A percentile compares a stretch with the other conserved stretches of the same genome.
phyloP scores from a whole-genome alignment of 2,329 filamentous ascomycete genomes.

The Fusarium sp. region DNA sequence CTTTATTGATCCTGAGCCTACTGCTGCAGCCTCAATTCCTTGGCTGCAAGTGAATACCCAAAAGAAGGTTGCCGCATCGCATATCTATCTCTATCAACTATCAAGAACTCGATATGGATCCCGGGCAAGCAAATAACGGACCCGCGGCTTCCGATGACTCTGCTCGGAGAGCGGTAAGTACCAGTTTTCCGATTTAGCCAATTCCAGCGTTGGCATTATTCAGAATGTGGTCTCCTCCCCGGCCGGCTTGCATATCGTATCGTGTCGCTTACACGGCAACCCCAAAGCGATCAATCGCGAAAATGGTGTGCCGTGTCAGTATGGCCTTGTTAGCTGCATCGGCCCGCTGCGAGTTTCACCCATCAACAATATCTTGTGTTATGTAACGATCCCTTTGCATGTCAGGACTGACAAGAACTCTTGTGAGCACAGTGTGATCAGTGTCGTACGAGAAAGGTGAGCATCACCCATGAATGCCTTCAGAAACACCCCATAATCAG shows the following conservation, averaged over 20 bases:
- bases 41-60: not conserved
- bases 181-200: constrained; percentile 8
- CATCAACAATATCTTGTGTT: not conserved
- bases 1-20: not conserved
- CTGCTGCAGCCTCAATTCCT: not conserved
- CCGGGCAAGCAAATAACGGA: constrained; percentile 12
- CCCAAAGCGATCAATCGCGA: not conserved
- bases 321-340: not conserved
- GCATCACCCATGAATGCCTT: constrained; percentile 20
- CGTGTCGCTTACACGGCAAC: not conserved
- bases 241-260: not conserved
- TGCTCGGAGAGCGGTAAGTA: constrained; percentile 50
- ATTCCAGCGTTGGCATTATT: not conserved
- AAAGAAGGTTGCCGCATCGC: not conserved
- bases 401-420: constrained; percentile 4
- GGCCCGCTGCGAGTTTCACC: not conserved
- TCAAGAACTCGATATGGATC: constrained; percentile 27
- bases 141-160: constrained; percentile 51
- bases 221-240: not conserved
- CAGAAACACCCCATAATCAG: constrained; percentile 6
- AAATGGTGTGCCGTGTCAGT: not conserved
- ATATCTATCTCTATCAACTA: not conserved
- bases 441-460: constrained; percentile 54
- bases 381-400: not conserved
- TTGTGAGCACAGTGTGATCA: constrained; percentile 53